Evolutionary conservation across 345 rosid genomes (phyloP).

Genomic region (Angophora floribunda): DNA sequence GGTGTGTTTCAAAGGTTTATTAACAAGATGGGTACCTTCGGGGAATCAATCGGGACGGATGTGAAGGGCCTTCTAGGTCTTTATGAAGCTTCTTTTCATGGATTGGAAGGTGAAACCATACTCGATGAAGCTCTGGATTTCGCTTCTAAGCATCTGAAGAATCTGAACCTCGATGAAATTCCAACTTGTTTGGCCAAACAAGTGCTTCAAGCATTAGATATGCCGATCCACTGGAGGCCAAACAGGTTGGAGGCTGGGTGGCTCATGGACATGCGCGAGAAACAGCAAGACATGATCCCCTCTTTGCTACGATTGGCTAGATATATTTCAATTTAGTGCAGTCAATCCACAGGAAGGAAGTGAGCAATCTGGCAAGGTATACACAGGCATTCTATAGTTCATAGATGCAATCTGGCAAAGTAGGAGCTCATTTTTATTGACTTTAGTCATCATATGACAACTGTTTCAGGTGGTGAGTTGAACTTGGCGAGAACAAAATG

Average conservation of each 20-base stretch:
- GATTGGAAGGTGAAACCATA: neutral
- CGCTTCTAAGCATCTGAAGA: neutral
- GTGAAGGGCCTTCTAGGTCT: slow-evolving; percentile 7
- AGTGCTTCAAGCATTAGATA: slow-evolving; percentile 5
- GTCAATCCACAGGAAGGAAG: neutral
- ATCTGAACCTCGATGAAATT: neutral
- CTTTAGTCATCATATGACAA: neutral
- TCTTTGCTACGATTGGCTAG: slow-evolving; percentile 4
- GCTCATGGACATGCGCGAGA: neutral
- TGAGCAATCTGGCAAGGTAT: slow-evolving; percentile 1
- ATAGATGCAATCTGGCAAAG: neutral
- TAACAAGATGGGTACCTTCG: neutral
- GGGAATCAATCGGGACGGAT: neutral
- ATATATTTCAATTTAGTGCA: slow-evolving; percentile 9
- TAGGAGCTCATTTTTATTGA: neutral
- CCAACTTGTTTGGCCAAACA: neutral
- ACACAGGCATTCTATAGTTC: neutral
- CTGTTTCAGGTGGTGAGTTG: slow-evolving; percentile 10
- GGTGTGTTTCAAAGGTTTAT: slow-evolving; percentile 5
- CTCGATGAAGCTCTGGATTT: neutral
- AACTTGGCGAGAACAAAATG: neutral
- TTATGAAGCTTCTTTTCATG: slow-evolving; percentile 11
- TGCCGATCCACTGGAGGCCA: slow-evolving; percentile 5
- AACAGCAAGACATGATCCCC: neutral
- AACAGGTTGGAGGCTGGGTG: slow-evolving; percentile 6